Base-by-base conservation (phyloP, 2,329 filamentous ascomycete genomes). In the Epichloe hybrida region DNA sequence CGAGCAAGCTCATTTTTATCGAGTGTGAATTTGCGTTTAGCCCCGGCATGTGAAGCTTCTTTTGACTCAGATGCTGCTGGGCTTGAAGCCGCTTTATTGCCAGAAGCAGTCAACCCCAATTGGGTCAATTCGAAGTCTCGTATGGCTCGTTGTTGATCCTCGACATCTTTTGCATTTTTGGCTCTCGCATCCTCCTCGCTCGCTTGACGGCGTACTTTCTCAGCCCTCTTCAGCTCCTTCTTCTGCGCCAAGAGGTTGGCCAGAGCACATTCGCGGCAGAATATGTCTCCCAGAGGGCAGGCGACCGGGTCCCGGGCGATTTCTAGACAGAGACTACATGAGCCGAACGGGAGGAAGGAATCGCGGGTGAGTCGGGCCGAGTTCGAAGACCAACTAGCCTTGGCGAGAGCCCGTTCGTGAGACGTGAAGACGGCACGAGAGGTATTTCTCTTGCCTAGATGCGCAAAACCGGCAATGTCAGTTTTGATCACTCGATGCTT, bases 221-320 rank as follows among this genome's bases (percentile, higher is more conserved):
- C 86, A 2, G 86, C 63, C 0, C 93, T 80, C 64, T 89, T 93
- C 56, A 95, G 90, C 63, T 97, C 93, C 69, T 90, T 86, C 58
- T 88, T 84, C 67, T 98, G 91, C 1, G 88, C 79, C 1, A 97
- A 75, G n/a, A 98, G 81, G 61, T 97, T 95, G 58, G 75, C 83
- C 49, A 97, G 79, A 8, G 89, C 90, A 70, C 91, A 98, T 71
- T 97, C 93, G 58, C 88, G 83, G 66, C 91, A 98, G 71, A 97
- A 97, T 13, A 98, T 75, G 66, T 97, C 90, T 54, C 91, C 91
- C 56, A 83, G 79, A 3, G 78, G 72, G 66, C 91, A 97, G 21
- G 88, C 82, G 37, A 96, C 88, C 0, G 93, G 90, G 45, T 88
- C 80, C 34, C 84, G 79, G 20, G 90, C 86, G 7, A 84, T 79